phyloP scores from a whole-genome alignment of 2,329 filamentous ascomycete genomes.

The Phaeosphaeriaceae sp. region DNA sequence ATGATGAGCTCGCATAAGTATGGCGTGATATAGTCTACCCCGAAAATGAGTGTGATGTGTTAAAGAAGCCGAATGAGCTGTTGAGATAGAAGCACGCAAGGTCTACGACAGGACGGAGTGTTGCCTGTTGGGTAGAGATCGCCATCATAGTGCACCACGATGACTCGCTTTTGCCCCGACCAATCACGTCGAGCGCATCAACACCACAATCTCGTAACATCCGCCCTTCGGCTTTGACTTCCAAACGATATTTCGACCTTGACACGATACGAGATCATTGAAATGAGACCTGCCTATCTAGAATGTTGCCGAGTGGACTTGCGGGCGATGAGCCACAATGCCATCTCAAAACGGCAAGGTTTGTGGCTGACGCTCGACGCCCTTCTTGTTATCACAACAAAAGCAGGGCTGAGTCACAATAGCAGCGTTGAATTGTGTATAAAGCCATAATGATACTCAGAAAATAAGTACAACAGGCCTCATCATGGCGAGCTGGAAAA shows the following conservation, averaged over 20 bases:
- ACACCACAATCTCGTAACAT: neutral
- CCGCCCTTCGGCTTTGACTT: neutral
- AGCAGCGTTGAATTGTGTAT: neutral
- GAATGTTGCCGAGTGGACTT: neutral
- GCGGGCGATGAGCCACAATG: neutral
- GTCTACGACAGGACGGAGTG: neutral
- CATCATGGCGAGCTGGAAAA: constrained; percentile 25
- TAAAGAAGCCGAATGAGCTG: too few relatives aligned
- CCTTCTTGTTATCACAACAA: neutral
- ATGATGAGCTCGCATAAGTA: too few relatives aligned
- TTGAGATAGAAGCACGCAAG: too few relatives aligned
- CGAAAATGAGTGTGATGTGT: too few relatives aligned
- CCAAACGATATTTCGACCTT: neutral
- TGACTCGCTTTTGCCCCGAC: neutral
- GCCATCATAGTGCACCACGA: neutral
- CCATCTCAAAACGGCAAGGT: neutral
- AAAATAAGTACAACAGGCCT: too few relatives aligned
- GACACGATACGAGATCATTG: neutral
- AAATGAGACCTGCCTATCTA: neutral
- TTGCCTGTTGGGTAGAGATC: neutral
- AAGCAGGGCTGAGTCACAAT: neutral
- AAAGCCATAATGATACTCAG: neutral
- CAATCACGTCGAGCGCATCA: neutral
- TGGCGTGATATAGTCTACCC: too few relatives aligned
- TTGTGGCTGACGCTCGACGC: neutral